A percentile compares a stretch with the other conserved stretches of the same genome.
phyloP scores from a whole-genome alignment of 257 asterid species.

The Fraxinus pennsylvanica region DNA sequence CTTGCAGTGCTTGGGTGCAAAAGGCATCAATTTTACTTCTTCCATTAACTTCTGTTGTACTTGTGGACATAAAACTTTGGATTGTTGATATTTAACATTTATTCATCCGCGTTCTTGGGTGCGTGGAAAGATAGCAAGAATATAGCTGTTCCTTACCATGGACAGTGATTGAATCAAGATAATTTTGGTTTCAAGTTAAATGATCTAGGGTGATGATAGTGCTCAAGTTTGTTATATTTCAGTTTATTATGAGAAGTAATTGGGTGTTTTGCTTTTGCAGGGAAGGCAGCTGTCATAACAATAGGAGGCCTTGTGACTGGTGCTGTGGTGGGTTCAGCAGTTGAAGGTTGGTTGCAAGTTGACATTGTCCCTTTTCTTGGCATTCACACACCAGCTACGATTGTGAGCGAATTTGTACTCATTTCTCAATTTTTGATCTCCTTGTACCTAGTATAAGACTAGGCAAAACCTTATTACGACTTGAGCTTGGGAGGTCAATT shows the following conservation, averaged over 20 bases:
- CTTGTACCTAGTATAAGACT: slow-evolving; percentile 64
- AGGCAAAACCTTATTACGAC: slow-evolving; percentile 24
- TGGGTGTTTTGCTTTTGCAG: slow-evolving; percentile 42
- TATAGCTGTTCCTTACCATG: background rate
- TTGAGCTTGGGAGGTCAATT: slow-evolving; percentile 28
- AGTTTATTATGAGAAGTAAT: slow-evolving; percentile 3
- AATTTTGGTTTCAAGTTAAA: background rate
- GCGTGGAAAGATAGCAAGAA: background rate
- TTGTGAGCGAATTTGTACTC: slow-evolving; percentile 84
- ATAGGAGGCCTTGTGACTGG: slow-evolving; percentile 98
- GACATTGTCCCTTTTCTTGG: slow-evolving; percentile 94
- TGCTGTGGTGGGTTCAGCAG: slow-evolving; percentile 93
- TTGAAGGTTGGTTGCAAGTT: slow-evolving; percentile 93
- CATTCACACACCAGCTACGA: slow-evolving; percentile 80
- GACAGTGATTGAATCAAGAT: background rate
- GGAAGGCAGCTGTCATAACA: slow-evolving; percentile 86
- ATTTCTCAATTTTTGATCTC: slow-evolving; percentile 84
- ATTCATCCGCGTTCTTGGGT: background rate
- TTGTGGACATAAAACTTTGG: background rate
- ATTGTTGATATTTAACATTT: background rate
- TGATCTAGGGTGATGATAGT: background rate
- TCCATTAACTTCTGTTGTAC: background rate
- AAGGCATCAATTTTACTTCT: background rate
- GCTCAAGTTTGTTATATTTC: background rate
- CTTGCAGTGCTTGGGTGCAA: background rate